These are phyloP conservation scores for Hanseniaspora meyeri DNA, from an alignment of 805 yeast genomes.

Conservation along the genomic window DNA sequence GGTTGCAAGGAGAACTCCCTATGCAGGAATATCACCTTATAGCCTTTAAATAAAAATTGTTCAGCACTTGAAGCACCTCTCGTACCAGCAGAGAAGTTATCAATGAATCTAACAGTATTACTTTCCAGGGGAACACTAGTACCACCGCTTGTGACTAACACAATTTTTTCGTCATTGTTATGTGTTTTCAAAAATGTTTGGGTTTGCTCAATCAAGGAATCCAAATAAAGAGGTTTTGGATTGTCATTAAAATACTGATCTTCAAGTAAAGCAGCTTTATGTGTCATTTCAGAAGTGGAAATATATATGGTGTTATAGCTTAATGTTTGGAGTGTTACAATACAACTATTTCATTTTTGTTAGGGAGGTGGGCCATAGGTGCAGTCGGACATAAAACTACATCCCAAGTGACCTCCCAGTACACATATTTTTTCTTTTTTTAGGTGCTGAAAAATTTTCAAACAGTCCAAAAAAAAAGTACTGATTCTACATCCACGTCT, in stretches of 20 bases:
- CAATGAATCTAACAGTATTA: constrained; percentile 92
- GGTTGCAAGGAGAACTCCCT: constrained; percentile 87
- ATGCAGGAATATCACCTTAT: constrained; percentile 85
- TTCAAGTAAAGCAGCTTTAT: constrained; percentile 59
- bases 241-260: constrained; percentile 62
- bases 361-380: background rate
- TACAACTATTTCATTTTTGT: too few species aligned
- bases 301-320: too few species aligned
- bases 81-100: constrained; percentile 94
- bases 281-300: background rate
- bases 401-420: too few species aligned
- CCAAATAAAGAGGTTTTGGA: constrained; percentile 61
- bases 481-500: background rate
- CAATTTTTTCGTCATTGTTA: constrained; percentile 32
- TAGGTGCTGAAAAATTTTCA: background rate
- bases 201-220: constrained; percentile 46
- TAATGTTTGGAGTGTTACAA: too few species aligned
- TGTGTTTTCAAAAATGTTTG: constrained; percentile 45
- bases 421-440: too few species aligned
- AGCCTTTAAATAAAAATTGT: constrained; percentile 69
- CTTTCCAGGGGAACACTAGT: constrained; percentile 96
- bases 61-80: constrained; percentile 96
- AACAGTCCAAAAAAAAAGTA: background rate
- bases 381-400: background rate
- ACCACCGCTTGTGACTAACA: constrained; percentile 87